These are phyloP conservation scores for Grammothele lineata DNA, from an alignment of 768 basidiomycete species.

Conservation along the genomic window DNA sequence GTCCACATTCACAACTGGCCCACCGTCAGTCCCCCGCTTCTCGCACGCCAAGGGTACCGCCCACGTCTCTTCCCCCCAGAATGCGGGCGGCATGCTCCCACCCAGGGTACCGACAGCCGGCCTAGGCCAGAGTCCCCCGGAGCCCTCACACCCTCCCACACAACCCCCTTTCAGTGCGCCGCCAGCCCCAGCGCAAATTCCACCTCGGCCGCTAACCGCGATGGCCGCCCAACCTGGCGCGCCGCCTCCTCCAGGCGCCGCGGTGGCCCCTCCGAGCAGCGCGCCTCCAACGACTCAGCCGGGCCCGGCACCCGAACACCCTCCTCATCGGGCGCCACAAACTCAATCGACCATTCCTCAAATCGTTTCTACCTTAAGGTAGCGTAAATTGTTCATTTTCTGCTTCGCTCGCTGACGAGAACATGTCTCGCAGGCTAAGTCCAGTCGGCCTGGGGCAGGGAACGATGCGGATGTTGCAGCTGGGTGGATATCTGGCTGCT, in stretches of 20 bases:
- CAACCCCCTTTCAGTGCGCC: slow-evolving; percentile 17
- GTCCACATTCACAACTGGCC: slow-evolving; percentile 51
- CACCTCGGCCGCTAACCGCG: slow-evolving; percentile 10
- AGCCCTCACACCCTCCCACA: slow-evolving; percentile 12
- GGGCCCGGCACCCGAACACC: too few relatives aligned
- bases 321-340: neutral
- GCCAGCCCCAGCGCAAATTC: slow-evolving; percentile 17
- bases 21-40: slow-evolving; percentile 44
- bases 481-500: slow-evolving; percentile 59
- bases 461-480: slow-evolving; percentile 58
- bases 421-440: slow-evolving; percentile 25
- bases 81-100: slow-evolving; percentile 15
- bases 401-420: too few relatives aligned
- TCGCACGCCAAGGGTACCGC: slow-evolving; percentile 42
- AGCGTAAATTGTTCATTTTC: too few relatives aligned
- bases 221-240: neutral
- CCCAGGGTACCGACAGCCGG: slow-evolving; percentile 16
- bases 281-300: slow-evolving; percentile 5
- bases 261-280: neutral
- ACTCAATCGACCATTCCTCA: too few relatives aligned
- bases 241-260: neutral
- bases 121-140: slow-evolving; percentile 9
- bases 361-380: too few relatives aligned
- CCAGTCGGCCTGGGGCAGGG: slow-evolving; percentile 58
- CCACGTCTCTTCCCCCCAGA: slow-evolving; percentile 33